Conservation (phyloP, 2,329 filamentous ascomycete species). For the Cordyceps pruinosa region DNA sequence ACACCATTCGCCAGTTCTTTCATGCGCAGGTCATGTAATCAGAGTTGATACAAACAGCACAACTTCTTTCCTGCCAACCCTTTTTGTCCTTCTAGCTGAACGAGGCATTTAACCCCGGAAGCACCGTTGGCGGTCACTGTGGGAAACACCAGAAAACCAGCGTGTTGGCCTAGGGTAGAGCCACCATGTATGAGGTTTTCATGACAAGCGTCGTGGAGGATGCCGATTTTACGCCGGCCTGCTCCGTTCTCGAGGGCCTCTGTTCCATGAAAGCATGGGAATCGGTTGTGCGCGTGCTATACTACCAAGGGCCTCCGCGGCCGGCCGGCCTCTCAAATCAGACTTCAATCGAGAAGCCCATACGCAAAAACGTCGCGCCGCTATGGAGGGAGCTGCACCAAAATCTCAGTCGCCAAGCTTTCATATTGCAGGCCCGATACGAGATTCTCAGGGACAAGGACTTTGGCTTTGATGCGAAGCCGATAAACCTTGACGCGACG, state of each 20-base stretch:
- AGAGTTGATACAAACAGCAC: neutral
- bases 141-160: too few relatives aligned
- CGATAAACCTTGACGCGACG: constrained; percentile 34
- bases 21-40: neutral
- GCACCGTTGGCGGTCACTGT: neutral
- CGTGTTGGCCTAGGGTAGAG: too few relatives aligned
- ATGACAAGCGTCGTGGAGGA: constrained; percentile 47
- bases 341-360: constrained; percentile 30
- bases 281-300: constrained; percentile 44
- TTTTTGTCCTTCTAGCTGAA: neutral
- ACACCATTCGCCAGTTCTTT: neutral
- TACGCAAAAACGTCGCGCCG: constrained; percentile 29
- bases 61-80: neutral
- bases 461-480: constrained; percentile 31
- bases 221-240: constrained; percentile 41
- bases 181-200: constrained; percentile 52
- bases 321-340: constrained; percentile 40
- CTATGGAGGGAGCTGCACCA: constrained; percentile 50
- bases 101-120: neutral
- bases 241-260: constrained; percentile 49
- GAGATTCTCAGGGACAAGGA: constrained; percentile 43
- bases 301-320: constrained; percentile 42
- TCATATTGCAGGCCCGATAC: constrained; percentile 48
- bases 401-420: constrained; percentile 50
- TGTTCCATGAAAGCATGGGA: constrained; percentile 49